phyloP scores from a whole-genome alignment of 768 basidiomycete genomes.

The Hygrophoropsis aurantiaca region DNA sequence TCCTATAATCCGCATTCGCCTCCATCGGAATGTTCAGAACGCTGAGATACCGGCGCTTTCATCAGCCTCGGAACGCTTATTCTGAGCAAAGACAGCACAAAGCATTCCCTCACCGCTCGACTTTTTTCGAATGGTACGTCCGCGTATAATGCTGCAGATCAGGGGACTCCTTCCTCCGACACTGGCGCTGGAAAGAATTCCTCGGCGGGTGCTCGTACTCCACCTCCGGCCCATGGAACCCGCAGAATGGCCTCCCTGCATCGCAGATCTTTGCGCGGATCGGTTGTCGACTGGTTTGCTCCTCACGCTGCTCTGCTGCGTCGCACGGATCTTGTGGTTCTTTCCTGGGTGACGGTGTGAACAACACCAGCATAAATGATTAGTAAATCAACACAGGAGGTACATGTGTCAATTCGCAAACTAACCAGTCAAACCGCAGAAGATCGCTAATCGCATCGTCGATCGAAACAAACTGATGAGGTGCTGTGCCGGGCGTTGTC shows the following conservation, averaged over 20 bases:
- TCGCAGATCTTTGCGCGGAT: slow-evolving; percentile 36
- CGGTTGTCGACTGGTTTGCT: slow-evolving; percentile 18
- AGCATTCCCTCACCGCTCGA: slow-evolving; percentile 50
- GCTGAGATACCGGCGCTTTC: slow-evolving; percentile 33
- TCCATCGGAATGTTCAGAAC: slow-evolving; percentile 58
- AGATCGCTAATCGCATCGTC: slow-evolving; percentile 76
- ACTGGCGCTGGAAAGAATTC: slow-evolving; percentile 45
- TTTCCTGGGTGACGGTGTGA: no score
- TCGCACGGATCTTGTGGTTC: slow-evolving; percentile 13
- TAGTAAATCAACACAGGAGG: no score
- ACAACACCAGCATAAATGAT: no score
- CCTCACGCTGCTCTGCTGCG: slow-evolving; percentile 10
- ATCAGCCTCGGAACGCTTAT: not conserved
- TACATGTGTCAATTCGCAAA: no score
- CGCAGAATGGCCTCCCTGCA: slow-evolving; percentile 34
- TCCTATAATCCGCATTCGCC: slow-evolving; percentile 62
- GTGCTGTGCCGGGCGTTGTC: slow-evolving; percentile 18
- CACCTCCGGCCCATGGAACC: slow-evolving; percentile 23
- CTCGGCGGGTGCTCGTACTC: slow-evolving; percentile 35
- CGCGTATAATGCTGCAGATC: slow-evolving; percentile 72
- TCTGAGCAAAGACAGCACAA: slow-evolving; percentile 1
- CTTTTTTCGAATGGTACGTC: slow-evolving; percentile 46
- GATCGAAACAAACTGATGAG: slow-evolving; percentile 49
- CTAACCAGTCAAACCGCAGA: slow-evolving; percentile 71
- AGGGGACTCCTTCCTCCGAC: slow-evolving; percentile 41